Evolutionary conservation across 2,329 filamentous ascomycete species (phyloP).

Genomic region (Penicillium italicum): DNA sequence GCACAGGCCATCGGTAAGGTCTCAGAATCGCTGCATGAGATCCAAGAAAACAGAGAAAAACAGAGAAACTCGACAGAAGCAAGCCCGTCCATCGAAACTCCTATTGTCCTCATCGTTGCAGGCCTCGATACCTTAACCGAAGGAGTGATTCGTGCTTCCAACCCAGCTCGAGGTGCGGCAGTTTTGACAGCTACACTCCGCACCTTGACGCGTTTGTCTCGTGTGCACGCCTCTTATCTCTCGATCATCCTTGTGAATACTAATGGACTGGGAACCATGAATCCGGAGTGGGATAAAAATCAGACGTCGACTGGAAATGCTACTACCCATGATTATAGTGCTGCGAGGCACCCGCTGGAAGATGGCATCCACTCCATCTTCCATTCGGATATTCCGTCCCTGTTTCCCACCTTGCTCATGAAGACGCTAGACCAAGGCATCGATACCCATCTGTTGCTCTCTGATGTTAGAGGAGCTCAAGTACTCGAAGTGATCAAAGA

Average conservation of each 20-base stretch:
- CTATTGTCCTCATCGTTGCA: slow-evolving; percentile 32
- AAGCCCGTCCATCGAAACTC: neutral
- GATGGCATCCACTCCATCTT: slow-evolving; percentile 31
- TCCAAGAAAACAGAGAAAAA: slow-evolving; percentile 13
- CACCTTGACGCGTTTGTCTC: slow-evolving; percentile 34
- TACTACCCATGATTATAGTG: neutral
- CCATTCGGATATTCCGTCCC: slow-evolving; percentile 15
- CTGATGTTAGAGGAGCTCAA: slow-evolving; percentile 22
- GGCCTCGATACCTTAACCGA: slow-evolving; percentile 39
- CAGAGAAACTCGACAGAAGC: neutral
- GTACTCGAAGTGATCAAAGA: slow-evolving; percentile 43
- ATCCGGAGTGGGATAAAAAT: neutral
- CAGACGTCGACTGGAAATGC: neutral
- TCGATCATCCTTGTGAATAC: slow-evolving; percentile 40
- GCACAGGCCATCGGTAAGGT: slow-evolving; percentile 32
- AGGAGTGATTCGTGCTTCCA: slow-evolving; percentile 38
- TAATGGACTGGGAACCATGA: slow-evolving; percentile 25
- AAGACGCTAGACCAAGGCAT: slow-evolving; percentile 39
- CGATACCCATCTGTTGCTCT: slow-evolving; percentile 40
- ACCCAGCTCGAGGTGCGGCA: slow-evolving; percentile 34
- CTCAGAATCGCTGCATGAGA: slow-evolving; percentile 24
- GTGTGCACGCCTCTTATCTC: slow-evolving; percentile 27
- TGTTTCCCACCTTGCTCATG: slow-evolving; percentile 32
- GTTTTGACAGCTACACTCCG: slow-evolving; percentile 32
- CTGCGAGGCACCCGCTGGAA: slow-evolving; percentile 6